These are phyloP conservation scores for Fomes fomentarius DNA, from an alignment of 1,284 basidiomycete genomes.

Conservation along the genomic window DNA sequence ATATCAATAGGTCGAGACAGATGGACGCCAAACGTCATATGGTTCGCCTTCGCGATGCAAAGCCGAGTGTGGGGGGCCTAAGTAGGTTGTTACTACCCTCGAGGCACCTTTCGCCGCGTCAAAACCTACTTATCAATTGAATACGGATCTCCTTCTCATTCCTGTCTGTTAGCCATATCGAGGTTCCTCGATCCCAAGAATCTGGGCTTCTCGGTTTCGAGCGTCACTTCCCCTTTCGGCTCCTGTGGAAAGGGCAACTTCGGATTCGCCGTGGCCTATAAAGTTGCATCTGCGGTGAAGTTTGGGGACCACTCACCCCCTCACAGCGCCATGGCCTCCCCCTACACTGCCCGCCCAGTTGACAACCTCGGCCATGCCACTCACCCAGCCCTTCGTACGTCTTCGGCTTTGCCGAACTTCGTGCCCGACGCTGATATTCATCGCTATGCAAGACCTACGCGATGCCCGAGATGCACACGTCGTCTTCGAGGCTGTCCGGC, in stretches of 20 bases:
- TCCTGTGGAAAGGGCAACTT: constrained; percentile 28
- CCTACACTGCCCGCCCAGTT: constrained; percentile 19
- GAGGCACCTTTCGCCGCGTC: constrained; percentile 20
- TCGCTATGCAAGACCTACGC: constrained; percentile 56
- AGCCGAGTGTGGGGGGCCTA: constrained; percentile 3
- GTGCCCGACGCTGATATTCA: neutral
- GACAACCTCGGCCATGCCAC: constrained; percentile 29
- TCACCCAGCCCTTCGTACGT: constrained; percentile 36
- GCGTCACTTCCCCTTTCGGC: constrained; percentile 31
- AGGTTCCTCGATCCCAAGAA: constrained; percentile 25
- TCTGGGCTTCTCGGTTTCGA: constrained; percentile 28
- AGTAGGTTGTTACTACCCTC: constrained; percentile 14
- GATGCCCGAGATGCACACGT: constrained; percentile 61
- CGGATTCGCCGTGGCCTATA: constrained; percentile 32
- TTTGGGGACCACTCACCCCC: constrained; percentile 20
- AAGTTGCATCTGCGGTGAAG: constrained; percentile 26
- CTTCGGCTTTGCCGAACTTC: neutral
- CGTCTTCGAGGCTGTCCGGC: constrained; percentile 74
- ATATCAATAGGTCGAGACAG: constrained; percentile 7
- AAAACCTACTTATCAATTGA: constrained; percentile 25
- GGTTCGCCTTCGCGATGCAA: constrained; percentile 10
- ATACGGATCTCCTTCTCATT: constrained; percentile 23
- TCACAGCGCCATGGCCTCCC: constrained; percentile 22
- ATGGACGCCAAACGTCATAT: constrained; percentile 18
- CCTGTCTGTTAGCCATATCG: constrained; percentile 22